phyloP scores from a whole-genome alignment of 345 rosid species.

The Eucalyptus marginata region DNA sequence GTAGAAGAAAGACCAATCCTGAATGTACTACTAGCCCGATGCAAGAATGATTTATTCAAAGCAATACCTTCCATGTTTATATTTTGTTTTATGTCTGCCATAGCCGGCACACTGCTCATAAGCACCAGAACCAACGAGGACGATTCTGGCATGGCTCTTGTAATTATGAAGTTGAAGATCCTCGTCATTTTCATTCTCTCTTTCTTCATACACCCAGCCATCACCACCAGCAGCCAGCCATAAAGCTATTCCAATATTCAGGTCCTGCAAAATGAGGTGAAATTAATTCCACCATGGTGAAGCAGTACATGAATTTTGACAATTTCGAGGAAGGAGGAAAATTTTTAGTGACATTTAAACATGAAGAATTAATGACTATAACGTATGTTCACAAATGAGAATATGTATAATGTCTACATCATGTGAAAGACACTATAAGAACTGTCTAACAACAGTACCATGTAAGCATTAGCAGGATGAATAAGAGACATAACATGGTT shows the following conservation, averaged over 20 bases:
- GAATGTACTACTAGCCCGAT: neutral
- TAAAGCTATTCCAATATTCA: constrained; percentile 82
- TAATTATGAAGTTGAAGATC: constrained; percentile 20
- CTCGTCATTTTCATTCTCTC: neutral
- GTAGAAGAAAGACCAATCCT: neutral
- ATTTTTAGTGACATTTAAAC: neutral
- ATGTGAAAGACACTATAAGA: neutral
- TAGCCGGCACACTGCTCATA: constrained; percentile 99
- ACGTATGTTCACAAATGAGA: neutral
- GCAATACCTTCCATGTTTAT: constrained; percentile 56
- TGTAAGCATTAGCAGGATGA: constrained; percentile 75
- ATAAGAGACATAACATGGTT: constrained; percentile 76
- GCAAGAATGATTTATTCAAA: neutral
- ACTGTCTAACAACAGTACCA: constrained; percentile 22
- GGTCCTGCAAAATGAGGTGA: constrained; percentile 42
- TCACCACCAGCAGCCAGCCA: constrained; percentile 87
- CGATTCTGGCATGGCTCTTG: constrained; percentile 55
- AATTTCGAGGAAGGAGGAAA: neutral
- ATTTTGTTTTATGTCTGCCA: constrained; percentile 85
- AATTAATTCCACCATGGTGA: neutral
- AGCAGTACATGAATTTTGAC: neutral
- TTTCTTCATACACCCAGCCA: constrained; percentile 58
- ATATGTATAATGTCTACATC: neutral
- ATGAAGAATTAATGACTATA: neutral
- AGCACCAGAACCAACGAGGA: constrained; percentile 92